These are phyloP conservation scores for Tuber umbilicatum DNA, from an alignment of 495 filamentous ascomycete species.

Conservation along the genomic window DNA sequence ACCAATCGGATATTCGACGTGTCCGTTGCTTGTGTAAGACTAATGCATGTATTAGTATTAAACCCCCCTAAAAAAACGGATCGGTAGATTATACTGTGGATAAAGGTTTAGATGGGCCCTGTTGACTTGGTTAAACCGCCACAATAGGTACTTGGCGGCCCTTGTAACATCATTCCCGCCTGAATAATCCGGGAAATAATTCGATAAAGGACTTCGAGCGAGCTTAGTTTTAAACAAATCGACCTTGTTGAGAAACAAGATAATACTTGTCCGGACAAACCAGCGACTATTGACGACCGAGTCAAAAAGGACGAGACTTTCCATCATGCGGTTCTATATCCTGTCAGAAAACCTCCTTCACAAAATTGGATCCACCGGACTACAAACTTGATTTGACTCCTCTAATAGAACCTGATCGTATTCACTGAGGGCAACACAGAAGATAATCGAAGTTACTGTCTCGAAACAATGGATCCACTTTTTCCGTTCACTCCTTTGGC, in stretches of 20 bases:
- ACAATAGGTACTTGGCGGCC: constrained; percentile 93
- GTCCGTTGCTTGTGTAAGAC: constrained; percentile 96
- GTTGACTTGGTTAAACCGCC: constrained; percentile 98
- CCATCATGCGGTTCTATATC: constrained; percentile 94
- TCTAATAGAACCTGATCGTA: constrained; percentile 96
- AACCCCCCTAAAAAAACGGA: constrained; percentile 16
- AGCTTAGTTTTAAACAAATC: constrained; percentile 96
- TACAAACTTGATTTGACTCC: constrained; percentile 84
- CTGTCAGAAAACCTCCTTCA: constrained; percentile 33
- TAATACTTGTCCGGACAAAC: constrained; percentile 98
- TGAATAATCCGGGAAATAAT: constrained; percentile 96
- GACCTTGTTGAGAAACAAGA: constrained; percentile 96
- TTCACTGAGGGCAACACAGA: constrained; percentile 96
- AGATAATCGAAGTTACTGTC: constrained; percentile 99
- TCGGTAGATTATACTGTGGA: constrained; percentile 67
- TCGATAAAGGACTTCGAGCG: constrained; percentile 75
- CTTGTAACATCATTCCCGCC: constrained; percentile 96
- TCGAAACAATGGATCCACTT: constrained; percentile 99
- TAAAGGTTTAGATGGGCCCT: constrained; percentile 92
- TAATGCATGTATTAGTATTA: constrained; percentile 46
- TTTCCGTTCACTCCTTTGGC: constrained; percentile 92
- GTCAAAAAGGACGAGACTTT: constrained; percentile 93
- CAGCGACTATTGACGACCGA: constrained; percentile 97
- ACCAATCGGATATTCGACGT: constrained; percentile 96
- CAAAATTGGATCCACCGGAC: constrained; percentile 1